These are phyloP conservation scores for Trypanosoma grayi DNA, from an alignment of 208 protist genomes.

Conservation along the genomic window DNA sequence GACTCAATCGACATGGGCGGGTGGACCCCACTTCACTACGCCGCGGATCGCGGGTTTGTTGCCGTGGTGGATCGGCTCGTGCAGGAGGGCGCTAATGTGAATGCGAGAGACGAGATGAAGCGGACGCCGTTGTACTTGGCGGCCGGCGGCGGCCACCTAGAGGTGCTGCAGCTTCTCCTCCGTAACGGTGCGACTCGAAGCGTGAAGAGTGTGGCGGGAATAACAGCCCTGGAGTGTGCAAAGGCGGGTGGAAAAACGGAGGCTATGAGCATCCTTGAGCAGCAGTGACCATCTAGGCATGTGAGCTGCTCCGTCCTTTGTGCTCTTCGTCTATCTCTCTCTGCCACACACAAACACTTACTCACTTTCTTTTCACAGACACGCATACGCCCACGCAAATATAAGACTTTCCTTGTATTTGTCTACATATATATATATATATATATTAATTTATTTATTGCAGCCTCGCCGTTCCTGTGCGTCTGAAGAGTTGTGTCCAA, in stretches of 20 bases:
- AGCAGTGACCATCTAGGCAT: background rate
- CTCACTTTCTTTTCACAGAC: too few species aligned
- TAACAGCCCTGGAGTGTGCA: conserved; percentile 62
- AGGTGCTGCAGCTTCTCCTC: conserved; percentile 42
- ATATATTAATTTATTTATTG: too few species aligned
- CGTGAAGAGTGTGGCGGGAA: conserved; percentile 57
- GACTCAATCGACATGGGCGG: conserved; percentile 68
- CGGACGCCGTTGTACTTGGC: conserved; percentile 85
- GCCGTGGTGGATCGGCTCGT: conserved; percentile 39
- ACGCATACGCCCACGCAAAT: too few species aligned
- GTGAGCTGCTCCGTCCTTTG: too few species aligned
- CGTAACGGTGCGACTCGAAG: conserved; percentile 38
- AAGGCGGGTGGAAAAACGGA: conserved; percentile 34
- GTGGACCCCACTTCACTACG: conserved; percentile 90
- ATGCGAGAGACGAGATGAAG: conserved; percentile 52
- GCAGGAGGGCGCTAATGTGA: conserved; percentile 69
- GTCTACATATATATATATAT: too few species aligned
- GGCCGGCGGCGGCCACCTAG: conserved; percentile 37
- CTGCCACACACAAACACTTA: too few species aligned
- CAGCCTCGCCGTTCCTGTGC: too few species aligned
- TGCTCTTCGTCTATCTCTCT: background rate
- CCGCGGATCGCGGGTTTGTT: conserved; percentile 62
- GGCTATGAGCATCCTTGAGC: conserved; percentile 29
- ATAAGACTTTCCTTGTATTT: too few species aligned
- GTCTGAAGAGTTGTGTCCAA: too few species aligned